Percentiles rank a stretch among this genome's conserved stretches.
Evolutionary conservation across 768 basidiomycete genomes (phyloP).

Genomic region (Tephrocybe rancida): DNA sequence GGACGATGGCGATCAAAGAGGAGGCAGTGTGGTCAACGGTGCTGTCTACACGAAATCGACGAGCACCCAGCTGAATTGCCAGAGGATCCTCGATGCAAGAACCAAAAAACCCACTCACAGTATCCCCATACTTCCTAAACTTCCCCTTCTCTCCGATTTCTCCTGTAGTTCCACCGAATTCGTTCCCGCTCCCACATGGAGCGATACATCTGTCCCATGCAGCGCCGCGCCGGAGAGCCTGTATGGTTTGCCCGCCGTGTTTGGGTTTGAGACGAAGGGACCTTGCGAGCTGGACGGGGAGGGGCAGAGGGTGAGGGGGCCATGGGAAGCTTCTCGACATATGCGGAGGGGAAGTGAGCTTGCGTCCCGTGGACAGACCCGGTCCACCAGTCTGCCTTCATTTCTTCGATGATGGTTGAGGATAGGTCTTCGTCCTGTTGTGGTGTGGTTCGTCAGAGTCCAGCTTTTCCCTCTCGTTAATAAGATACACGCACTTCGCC

Average conservation of each 20-base stretch:
- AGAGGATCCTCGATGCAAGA: too few species aligned
- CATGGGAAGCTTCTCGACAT: constrained; percentile 70
- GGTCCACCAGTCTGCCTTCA: constrained; percentile 88
- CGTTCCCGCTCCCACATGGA: constrained; percentile 34
- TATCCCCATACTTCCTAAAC: constrained; percentile 58
- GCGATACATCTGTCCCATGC: constrained; percentile 39
- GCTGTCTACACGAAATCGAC: too few species aligned
- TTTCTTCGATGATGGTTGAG: constrained; percentile 80
- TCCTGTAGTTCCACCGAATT: constrained; percentile 49
- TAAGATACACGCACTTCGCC: too few species aligned
- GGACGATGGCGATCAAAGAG: too few species aligned
- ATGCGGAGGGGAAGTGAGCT: constrained; percentile 78
- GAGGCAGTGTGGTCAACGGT: too few species aligned
- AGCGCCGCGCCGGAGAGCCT: constrained; percentile 48
- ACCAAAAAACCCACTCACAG: constrained; percentile 36
- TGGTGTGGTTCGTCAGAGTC: too few species aligned
- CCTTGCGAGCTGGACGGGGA: constrained; percentile 22
- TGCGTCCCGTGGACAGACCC: constrained; percentile 57
- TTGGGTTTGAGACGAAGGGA: constrained; percentile 6
- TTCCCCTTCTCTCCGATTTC: constrained; percentile 51
- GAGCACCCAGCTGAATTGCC: too few species aligned
- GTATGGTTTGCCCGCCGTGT: constrained; percentile 32
- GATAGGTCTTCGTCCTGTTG: constrained; percentile 84
- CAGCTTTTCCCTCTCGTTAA: too few species aligned
- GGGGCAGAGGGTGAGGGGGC: constrained; percentile 15